Evolutionary conservation across 768 basidiomycete species (phyloP).

Genomic region (Scleroderma citrinum): DNA sequence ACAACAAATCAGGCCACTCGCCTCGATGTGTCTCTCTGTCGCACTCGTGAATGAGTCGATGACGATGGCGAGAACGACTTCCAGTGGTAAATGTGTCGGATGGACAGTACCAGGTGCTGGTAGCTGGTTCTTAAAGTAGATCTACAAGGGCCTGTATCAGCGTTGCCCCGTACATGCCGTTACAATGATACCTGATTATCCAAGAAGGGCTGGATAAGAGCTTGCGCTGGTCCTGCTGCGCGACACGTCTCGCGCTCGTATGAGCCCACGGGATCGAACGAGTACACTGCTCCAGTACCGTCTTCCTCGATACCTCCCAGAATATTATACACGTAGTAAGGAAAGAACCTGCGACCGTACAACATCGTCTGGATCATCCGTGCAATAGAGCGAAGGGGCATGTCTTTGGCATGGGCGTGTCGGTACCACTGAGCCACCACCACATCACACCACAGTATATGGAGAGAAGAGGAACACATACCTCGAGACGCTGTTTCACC

Average conservation of each 20-base stretch:
- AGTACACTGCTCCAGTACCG: constrained; percentile 96
- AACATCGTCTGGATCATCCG: constrained; percentile 98
- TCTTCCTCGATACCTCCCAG: constrained; percentile 95
- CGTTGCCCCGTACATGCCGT: too few relatives aligned
- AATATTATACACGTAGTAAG: constrained; percentile 96
- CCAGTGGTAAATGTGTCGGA: constrained; percentile 76
- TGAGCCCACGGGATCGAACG: constrained; percentile 98
- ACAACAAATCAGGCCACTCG: constrained; percentile 28
- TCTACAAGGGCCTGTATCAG: too few relatives aligned
- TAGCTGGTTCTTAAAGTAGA: constrained; percentile 96
- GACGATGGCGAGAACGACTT: constrained; percentile 77
- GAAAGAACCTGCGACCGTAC: constrained; percentile 94
- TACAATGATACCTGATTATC: constrained; percentile 98
- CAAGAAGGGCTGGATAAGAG: constrained; percentile 93
- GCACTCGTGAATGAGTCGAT: constrained; percentile 96
- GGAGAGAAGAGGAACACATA: constrained; percentile 33
- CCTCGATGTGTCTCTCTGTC: constrained; percentile 98
- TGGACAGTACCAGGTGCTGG: constrained; percentile 66
- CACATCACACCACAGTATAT: neutral
- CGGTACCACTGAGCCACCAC: constrained; percentile 75
- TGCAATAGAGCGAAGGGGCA: constrained; percentile 96
- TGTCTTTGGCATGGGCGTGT: constrained; percentile 94
- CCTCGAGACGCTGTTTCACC: constrained; percentile 92
- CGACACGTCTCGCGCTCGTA: constrained; percentile 97
- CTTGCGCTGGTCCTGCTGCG: constrained; percentile 93